These are phyloP conservation scores for Paraphoma chrysanthemicola DNA, from an alignment of 2,329 filamentous ascomycete species.

Conservation along the genomic window DNA sequence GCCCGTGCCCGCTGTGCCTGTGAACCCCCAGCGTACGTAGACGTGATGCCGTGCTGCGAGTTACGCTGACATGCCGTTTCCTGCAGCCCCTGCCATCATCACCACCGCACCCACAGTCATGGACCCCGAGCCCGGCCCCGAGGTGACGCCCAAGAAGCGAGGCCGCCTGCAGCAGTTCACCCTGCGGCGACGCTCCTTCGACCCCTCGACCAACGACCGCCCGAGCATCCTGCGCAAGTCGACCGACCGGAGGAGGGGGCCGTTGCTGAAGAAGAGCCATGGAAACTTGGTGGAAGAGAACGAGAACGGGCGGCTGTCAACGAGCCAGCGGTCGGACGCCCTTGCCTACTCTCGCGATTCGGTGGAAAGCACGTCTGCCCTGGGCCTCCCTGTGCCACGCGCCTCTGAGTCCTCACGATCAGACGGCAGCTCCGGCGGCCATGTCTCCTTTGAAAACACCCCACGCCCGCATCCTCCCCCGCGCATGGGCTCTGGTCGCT, in stretches of 20 bases:
- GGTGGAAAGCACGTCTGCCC: constrained; percentile 65
- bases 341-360: constrained; percentile 70
- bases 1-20: constrained; percentile 51
- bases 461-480: constrained; percentile 58
- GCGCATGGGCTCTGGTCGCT: constrained; percentile 69
- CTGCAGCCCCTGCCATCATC: constrained; percentile 72
- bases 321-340: constrained; percentile 54
- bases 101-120: constrained; percentile 83
- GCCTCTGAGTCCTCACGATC: constrained; percentile 89
- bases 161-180: constrained; percentile 45
- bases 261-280: constrained; percentile 38
- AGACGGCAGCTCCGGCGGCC: constrained; percentile 74
- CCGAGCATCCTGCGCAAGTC: constrained; percentile 43
- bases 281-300: constrained; percentile 46
- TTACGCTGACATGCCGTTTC: constrained; percentile 28
- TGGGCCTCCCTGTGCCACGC: constrained; percentile 70
- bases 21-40: constrained; percentile 27
- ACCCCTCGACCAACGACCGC: constrained; percentile 38
- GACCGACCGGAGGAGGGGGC: constrained; percentile 42
- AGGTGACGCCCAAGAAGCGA: constrained; percentile 32
- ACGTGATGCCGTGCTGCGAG: neutral
- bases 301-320: constrained; percentile 63
- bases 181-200: constrained; percentile 46
- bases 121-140: constrained; percentile 21
- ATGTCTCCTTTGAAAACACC: constrained; percentile 44